A percentile compares a stretch with the other conserved stretches of the same genome.
Conservation (phyloP, 1,284 basidiomycete genomes). For the Tilletiopsis washingtonensis region DNA sequence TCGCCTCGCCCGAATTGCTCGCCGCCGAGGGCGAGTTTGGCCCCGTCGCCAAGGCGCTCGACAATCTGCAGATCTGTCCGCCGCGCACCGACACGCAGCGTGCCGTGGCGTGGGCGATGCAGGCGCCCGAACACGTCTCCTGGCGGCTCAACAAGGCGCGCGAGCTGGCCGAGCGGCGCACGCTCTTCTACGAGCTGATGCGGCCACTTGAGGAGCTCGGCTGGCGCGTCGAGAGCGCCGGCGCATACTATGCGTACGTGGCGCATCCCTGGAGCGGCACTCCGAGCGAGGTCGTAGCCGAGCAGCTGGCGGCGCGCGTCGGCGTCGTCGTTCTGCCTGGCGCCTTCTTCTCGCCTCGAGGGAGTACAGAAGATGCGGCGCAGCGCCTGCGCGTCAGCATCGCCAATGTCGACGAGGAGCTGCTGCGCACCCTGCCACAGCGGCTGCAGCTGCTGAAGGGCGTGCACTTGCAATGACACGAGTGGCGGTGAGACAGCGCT, state of each 20-base stretch:
- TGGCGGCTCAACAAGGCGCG: conserved; percentile 52
- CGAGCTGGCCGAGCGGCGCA: conserved; percentile 57
- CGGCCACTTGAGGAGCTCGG: conserved; percentile 16
- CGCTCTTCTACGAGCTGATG: conserved; percentile 52
- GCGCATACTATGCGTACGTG: conserved; percentile 47
- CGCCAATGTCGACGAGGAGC: conserved; percentile 1
- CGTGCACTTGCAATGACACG: too few species aligned
- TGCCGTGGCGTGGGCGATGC: conserved; percentile 32
- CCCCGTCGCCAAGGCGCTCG: conserved; percentile 59
- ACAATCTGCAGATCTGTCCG: conserved; percentile 57
- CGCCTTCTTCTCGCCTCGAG: neutral
- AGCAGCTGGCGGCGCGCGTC: conserved; percentile 24
- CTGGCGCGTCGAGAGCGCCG: conserved; percentile 42
- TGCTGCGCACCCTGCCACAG: neutral
- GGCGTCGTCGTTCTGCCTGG: conserved; percentile 30
- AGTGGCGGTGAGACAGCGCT: too few species aligned
- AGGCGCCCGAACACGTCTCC: conserved; percentile 42
- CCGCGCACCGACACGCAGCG: conserved; percentile 21
- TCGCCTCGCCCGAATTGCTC: conserved; percentile 59
- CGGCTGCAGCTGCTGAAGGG: neutral
- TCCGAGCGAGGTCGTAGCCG: conserved; percentile 19
- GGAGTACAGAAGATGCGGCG: neutral
- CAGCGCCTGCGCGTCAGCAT: conserved; percentile 1
- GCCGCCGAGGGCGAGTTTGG: conserved; percentile 17
- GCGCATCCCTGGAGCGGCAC: conserved; percentile 20